Evolutionary conservation across 495 filamentous ascomycete genomes (phyloP).

Genomic region (Penicillium angulare): DNA sequence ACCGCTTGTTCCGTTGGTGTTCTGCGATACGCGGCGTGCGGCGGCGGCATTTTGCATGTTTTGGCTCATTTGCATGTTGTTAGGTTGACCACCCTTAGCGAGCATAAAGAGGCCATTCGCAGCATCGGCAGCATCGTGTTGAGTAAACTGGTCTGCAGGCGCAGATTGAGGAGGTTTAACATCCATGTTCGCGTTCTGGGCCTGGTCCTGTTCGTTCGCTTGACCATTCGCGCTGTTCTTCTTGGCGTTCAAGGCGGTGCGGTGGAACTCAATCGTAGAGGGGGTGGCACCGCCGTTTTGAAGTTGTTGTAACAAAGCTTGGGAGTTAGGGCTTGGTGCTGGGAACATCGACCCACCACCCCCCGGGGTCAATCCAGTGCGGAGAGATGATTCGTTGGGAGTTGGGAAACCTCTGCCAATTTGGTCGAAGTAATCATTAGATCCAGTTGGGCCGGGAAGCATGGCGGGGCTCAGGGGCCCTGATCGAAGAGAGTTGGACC

Average conservation of each 20-base stretch:
- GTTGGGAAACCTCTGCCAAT: slow-evolving; percentile 89
- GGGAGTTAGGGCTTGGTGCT: slow-evolving; percentile 81
- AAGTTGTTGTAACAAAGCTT: slow-evolving; percentile 74
- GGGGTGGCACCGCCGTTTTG: slow-evolving; percentile 83
- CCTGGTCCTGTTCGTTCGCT: slow-evolving; percentile 49
- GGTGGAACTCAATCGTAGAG: slow-evolving; percentile 88
- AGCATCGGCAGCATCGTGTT: slow-evolving; percentile 89
- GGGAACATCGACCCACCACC: slow-evolving; percentile 98
- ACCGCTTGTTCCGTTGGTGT: slow-evolving; percentile 34
- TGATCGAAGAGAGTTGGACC: slow-evolving; percentile 83
- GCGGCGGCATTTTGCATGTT: slow-evolving; percentile 28
- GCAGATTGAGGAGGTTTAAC: slow-evolving; percentile 43
- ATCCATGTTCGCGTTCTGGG: slow-evolving; percentile 49
- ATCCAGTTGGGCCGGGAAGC: slow-evolving; percentile 80
- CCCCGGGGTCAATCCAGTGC: slow-evolving; percentile 90
- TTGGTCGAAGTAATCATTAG: slow-evolving; percentile 76
- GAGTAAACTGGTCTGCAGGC: slow-evolving; percentile 63
- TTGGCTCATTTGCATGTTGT: slow-evolving; percentile 42
- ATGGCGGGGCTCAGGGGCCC: slow-evolving; percentile 96
- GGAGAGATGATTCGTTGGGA: slow-evolving; percentile 92
- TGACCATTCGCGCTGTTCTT: slow-evolving; percentile 55
- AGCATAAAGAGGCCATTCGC: slow-evolving; percentile 93
- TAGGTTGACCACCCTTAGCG: slow-evolving; percentile 63
- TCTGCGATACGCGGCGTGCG: slow-evolving; percentile 31
- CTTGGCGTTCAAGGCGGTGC: slow-evolving; percentile 81